phyloP scores from a whole-genome alignment of 179 eudicot species.

The Drosera spatulata region DNA sequence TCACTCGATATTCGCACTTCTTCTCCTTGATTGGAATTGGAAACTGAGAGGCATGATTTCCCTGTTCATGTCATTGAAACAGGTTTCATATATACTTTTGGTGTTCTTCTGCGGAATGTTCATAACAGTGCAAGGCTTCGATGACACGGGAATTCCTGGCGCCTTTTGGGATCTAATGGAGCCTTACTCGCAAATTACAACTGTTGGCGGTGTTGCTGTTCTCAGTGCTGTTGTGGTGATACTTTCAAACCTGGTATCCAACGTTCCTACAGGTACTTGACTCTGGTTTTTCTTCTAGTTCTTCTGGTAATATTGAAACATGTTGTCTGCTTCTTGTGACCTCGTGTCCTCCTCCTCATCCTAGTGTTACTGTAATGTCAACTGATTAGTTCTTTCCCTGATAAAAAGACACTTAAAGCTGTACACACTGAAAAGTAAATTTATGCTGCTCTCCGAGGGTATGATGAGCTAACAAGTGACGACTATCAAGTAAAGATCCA shows the following conservation, averaged over 20 bases:
- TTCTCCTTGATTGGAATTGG: background rate
- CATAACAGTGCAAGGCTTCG: slow-evolving; percentile 84
- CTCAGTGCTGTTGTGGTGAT: slow-evolving; percentile 64
- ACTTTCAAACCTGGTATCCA: slow-evolving; percentile 78
- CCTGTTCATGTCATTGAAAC: slow-evolving; percentile 4
- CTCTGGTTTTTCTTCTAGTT: background rate
- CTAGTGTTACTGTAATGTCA: no score
- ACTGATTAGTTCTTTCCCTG: no score
- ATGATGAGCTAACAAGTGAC: no score
- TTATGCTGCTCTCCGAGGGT: no score
- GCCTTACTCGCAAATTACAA: slow-evolving; percentile 62
- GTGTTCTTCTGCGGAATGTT: slow-evolving; percentile 96
- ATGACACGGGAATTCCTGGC: slow-evolving; percentile 80
- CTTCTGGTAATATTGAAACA: no score
- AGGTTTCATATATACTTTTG: slow-evolving; percentile 80
- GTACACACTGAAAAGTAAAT: no score
- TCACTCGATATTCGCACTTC: background rate
- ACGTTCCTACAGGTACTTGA: slow-evolving; percentile 76
- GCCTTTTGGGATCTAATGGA: slow-evolving; percentile 71
- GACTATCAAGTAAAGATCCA: no score
- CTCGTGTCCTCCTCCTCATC: no score
- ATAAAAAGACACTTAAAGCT: no score
- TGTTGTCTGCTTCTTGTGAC: no score
- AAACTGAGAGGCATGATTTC: background rate
- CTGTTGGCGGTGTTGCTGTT: slow-evolving; percentile 37